Base-by-base conservation (phyloP, 306 rosid species). In the Rosa persica region DNA sequence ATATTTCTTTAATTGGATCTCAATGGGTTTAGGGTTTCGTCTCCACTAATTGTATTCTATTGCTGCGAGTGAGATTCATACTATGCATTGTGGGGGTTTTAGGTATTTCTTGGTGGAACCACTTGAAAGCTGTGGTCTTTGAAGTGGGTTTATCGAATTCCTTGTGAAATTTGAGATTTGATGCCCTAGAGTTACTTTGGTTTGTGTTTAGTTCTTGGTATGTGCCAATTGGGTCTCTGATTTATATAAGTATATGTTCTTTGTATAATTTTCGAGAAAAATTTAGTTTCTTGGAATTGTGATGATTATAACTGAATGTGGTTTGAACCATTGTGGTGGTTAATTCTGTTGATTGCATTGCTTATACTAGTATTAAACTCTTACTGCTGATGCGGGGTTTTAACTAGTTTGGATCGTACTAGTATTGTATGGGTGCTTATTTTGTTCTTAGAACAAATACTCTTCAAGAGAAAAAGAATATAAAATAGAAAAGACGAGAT, bases 81-180 rank as follows among this genome's bases (percentile, higher is more conserved):
- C 55, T 42, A 27, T 23, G 54, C 38, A 40, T 58, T 55, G 2
- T 13, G 23, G 22, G 67, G 67, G 20, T 61, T 61, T 36, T 34
- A 8, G 23, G 22, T 17, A 36, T 19, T 30, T 30, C 36, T 30
- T 30, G 36, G 36, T 3, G 23, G 43, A 4, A 12, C 0, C 47
- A 23, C 27, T 36, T 2, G 22, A 75, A 66, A 61, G 51, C 10
- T 52, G 1, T 72, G 55, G 3, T 72, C 47, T 75, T 61, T 75
- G 70, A 75, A 47, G 20, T 60, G 78, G 78, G 70, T 30, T 61
- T 43, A 12, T 60, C 13, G 70, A 40, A 17, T 60, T 20, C 20
- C 3, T 27, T 2, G 60, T 43, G 51, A 75, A 47, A 61, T 27
- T 75, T 61, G n/a, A 27, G 57, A 62, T 60, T 75, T 60, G 16